Evolutionary conservation across 1,284 basidiomycete species (phyloP), one percentile per base, ranked within the genome.

Genomic region (Ustilago crameri): DNA sequence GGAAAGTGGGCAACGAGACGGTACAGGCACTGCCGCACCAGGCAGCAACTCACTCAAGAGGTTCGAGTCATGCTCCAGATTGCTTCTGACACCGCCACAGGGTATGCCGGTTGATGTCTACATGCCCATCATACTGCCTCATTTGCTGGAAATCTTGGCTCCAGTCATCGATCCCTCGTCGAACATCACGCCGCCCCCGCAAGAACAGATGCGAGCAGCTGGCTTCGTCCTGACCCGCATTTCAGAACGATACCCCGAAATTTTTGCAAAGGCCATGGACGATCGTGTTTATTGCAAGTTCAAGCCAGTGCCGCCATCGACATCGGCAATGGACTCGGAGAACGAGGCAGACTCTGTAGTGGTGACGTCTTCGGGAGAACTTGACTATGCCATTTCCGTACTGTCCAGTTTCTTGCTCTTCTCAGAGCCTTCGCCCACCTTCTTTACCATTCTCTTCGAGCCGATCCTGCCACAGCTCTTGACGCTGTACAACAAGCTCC

Each of bases 401-500:
- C 52, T 80, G 3, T 62, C 56, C 2, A 62, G 68, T 23, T 60
- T 76, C 20, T 45, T 78, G 20, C 51, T 69, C 27, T 71, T 80
- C n/a, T 73, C 79, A 2, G 77, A 75, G 35, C 80, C 80, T 3
- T 75, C 77, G 17, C 69, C 80, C 2, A 58, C 56, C 9, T 79
- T 79, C 46, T 66, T 81, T 35, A 53, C 65, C 15, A 18, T 52
- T 8, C 35, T 81, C 20, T 69, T 77, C 35, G 44, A 49, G 37
- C 73, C 76, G 0, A 50, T 80, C 27, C 23, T 73, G 8, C 55
- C 58, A 10, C 68, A 71, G 42, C 74, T 80, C 22, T 51, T 81
- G 34, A 54, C 64, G n/a, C 58, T 82, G 24, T 52, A 72, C 45
- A 46, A 65, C 48, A 55, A 59, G 9, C 43, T 77, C 0, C 26